Evolutionary conservation across 73 alveolate species (phyloP), one percentile per base, ranked within the genome.

Genomic region (Paramecium sonneborni): DNA sequence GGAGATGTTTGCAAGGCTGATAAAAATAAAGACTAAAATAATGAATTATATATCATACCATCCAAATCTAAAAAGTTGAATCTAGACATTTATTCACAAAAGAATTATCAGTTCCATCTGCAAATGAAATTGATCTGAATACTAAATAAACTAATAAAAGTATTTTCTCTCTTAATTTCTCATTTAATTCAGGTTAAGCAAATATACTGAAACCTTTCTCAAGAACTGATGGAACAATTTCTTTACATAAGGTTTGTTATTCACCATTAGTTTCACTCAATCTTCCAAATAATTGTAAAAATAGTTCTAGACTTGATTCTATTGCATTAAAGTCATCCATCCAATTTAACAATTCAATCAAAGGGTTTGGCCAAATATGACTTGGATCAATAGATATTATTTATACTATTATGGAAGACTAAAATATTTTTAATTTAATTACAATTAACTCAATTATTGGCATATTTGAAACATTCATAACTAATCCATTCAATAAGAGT

Each of bases 381-480:
- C 62, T 32, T 30, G 87, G 87, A 10, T 74, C 87, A 35, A 74
- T 23, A 4, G 20, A 21, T 14, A 74, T 74, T 35, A 74, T 74
- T 74, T 35, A 35, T 9, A 74, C 87, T 30, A 74, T 74, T 3
- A 74, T 74, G 68, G 87, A 86, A 24, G 68, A 58, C 84, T 62
- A 57, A 67, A 28, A 34, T 38, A 23, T 58, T 38, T 12, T 52
- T 52, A 52, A 52, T 52, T 52, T 21, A 52, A 41, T 84, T 86
- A 86, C 93, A 58, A 86, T 86, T 30, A 35, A 52, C 30, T 86
- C 93, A 37, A 86, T 58, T 6, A 86, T 86, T 12, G 88, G 84
- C 74, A 86, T 62, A 76, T 86, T 76, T 86, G 88, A 72, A 35
- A 46, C 93, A 86, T 86, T 86, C 93, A 86, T 86, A 1, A 86